Conservation (phyloP, 176 grass and related monocot genomes). For the Paspalum vaginatum region DNA sequence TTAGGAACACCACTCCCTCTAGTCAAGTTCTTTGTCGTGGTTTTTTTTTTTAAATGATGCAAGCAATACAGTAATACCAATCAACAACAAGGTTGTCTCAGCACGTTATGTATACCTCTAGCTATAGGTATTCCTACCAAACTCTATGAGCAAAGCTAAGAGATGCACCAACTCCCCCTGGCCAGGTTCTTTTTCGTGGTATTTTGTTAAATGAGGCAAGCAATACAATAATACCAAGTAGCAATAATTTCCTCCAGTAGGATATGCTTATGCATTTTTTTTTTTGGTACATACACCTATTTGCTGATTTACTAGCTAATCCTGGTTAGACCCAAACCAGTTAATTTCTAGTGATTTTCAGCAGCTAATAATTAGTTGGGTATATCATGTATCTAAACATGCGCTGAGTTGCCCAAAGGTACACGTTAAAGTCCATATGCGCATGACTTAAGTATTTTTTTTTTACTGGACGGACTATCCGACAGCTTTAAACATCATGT, state of each 20-base stretch:
- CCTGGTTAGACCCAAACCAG: too few relatives aligned
- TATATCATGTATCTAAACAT: too few relatives aligned
- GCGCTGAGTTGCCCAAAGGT: neutral
- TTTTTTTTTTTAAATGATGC: neutral
- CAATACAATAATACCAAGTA: too few relatives aligned
- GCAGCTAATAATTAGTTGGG: too few relatives aligned
- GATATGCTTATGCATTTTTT: too few relatives aligned
- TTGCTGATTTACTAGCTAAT: too few relatives aligned
- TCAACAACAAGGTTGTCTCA: neutral
- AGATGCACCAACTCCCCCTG: too few relatives aligned
- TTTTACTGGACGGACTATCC: neutral
- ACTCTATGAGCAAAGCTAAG: neutral
- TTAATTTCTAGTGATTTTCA: too few relatives aligned
- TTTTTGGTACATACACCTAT: too few relatives aligned
- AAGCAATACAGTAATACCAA: neutral
- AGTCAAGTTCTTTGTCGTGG: neutral
- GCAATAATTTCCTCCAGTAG: too few relatives aligned
- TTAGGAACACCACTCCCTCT: neutral
- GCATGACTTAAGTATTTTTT: neutral
- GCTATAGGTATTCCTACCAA: neutral
- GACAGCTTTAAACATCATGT: neutral
- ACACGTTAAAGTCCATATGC: neutral
- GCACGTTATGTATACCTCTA: neutral
- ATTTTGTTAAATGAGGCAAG: too few relatives aligned
- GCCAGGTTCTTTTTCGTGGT: too few relatives aligned